Evolutionary conservation across 208 protist genomes (phyloP).

Genomic region (Trypanosoma rangeli): DNA sequence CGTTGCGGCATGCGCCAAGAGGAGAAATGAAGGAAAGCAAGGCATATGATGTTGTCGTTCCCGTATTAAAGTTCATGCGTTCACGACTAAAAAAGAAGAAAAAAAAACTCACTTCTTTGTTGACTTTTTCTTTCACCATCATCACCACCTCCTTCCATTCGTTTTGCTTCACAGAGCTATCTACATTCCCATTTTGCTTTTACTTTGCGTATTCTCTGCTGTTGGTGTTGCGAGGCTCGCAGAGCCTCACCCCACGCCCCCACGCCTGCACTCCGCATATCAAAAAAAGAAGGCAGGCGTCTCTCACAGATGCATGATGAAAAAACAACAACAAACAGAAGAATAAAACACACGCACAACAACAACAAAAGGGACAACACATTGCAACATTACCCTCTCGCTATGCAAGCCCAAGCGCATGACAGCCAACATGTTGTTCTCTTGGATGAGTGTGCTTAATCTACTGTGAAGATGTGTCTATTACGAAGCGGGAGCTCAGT

Average conservation of each 20-base stretch:
- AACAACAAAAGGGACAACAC: too few species aligned
- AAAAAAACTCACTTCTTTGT: too few species aligned
- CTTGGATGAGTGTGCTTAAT: constrained; percentile 31
- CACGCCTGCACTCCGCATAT: neutral
- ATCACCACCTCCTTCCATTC: too few species aligned
- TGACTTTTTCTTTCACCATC: too few species aligned
- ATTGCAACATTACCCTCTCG: neutral
- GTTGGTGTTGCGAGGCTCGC: neutral
- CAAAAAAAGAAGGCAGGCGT: neutral
- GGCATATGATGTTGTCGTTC: neutral
- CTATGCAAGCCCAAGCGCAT: neutral
- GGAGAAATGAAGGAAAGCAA: constrained; percentile 1
- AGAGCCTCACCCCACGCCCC: neutral
- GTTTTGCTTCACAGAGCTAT: too few species aligned
- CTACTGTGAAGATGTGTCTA: constrained; percentile 83
- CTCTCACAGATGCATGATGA: neutral
- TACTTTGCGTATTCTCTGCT: neutral
- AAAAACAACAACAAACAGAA: neutral
- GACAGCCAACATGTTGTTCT: neutral
- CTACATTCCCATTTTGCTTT: neutral
- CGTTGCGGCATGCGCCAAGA: neutral
- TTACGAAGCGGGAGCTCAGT: constrained; percentile 65
- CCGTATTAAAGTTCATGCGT: neutral
- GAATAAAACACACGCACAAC: neutral
- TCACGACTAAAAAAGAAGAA: too few species aligned